A percentile compares a stretch with the other conserved stretches of the same genome.
phyloP scores from a whole-genome alignment of 1,284 basidiomycete genomes.

The Malassezia obtusa region DNA sequence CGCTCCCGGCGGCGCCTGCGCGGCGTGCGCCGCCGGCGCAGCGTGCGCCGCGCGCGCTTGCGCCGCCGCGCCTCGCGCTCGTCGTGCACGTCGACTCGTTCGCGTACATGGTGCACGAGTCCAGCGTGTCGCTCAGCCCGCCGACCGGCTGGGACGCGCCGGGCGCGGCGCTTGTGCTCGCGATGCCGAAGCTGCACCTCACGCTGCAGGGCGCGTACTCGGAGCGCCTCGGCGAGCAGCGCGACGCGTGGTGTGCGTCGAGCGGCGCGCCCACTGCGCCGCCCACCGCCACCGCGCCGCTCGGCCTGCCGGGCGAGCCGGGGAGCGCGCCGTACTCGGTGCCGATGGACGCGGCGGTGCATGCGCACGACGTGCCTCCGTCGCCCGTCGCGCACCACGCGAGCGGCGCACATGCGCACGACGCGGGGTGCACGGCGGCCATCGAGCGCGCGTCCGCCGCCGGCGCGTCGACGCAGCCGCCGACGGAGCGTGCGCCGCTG shows the following conservation, averaged over 20 bases:
- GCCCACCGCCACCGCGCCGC: background rate
- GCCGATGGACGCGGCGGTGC: background rate
- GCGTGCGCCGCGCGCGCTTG: background rate
- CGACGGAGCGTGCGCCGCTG: background rate
- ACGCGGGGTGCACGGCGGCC: no score
- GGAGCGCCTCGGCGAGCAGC: slow-evolving; percentile 5
- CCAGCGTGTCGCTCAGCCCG: background rate
- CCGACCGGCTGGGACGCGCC: background rate
- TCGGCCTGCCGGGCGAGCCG: background rate
- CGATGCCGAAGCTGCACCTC: background rate
- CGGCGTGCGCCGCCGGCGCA: background rate
- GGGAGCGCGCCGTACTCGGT: background rate
- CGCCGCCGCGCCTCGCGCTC: slow-evolving; percentile 10
- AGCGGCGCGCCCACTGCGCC: background rate
- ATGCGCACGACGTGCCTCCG: background rate
- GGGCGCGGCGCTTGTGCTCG: background rate
- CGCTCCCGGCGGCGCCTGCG: slow-evolving; percentile 4
- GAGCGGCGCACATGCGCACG: background rate
- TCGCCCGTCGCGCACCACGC: background rate
- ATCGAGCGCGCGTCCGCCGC: no score
- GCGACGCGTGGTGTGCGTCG: background rate
- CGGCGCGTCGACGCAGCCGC: no score
- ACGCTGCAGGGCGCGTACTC: slow-evolving; percentile 5
- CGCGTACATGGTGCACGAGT: background rate
- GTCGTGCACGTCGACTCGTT: slow-evolving; percentile 16